These are phyloP conservation scores for Pichia pseudocactophila DNA, from an alignment of 805 yeast species.

Conservation along the genomic window DNA sequence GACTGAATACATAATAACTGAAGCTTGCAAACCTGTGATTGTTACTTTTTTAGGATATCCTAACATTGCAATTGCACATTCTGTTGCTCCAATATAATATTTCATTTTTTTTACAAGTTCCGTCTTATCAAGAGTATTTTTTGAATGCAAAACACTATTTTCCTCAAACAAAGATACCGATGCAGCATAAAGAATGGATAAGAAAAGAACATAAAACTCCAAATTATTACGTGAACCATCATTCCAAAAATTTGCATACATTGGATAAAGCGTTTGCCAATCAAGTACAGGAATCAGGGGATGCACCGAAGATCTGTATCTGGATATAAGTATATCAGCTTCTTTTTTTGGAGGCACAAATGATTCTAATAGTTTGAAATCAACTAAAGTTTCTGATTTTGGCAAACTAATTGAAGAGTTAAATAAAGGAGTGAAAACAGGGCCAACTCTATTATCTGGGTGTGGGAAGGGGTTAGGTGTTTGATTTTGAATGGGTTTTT, in stretches of 20 bases:
- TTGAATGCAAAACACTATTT: constrained; percentile 32
- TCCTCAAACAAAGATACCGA: constrained; percentile 54
- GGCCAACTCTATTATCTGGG: constrained; percentile 14
- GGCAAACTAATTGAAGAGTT: constrained; percentile 15
- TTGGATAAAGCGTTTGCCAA: constrained; percentile 32
- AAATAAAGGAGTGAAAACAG: constrained; percentile 21
- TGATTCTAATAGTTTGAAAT: constrained; percentile 23
- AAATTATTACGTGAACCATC: constrained; percentile 25
- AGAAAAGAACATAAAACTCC: constrained; percentile 40
- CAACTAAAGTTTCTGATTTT: constrained; percentile 19
- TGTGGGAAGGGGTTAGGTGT: constrained; percentile 11
- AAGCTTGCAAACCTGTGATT: constrained; percentile 29
- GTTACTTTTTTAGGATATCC: constrained; percentile 40
- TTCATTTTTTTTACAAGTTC: constrained; percentile 37
- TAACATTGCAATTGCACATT: constrained; percentile 41
- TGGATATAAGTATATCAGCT: constrained; percentile 37
- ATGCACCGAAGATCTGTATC: constrained; percentile 46
- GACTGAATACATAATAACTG: constrained; percentile 38
- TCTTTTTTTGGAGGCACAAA: constrained; percentile 39
- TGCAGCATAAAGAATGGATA: constrained; percentile 49
- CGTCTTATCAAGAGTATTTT: constrained; percentile 15
- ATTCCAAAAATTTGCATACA: constrained; percentile 45
- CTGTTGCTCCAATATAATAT: constrained; percentile 38
- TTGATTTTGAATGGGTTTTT: background rate
- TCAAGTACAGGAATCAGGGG: constrained; percentile 47